These are phyloP conservation scores for Talaromyces sp. DNA, from an alignment of 2,329 filamentous ascomycete genomes.

Conservation along the genomic window DNA sequence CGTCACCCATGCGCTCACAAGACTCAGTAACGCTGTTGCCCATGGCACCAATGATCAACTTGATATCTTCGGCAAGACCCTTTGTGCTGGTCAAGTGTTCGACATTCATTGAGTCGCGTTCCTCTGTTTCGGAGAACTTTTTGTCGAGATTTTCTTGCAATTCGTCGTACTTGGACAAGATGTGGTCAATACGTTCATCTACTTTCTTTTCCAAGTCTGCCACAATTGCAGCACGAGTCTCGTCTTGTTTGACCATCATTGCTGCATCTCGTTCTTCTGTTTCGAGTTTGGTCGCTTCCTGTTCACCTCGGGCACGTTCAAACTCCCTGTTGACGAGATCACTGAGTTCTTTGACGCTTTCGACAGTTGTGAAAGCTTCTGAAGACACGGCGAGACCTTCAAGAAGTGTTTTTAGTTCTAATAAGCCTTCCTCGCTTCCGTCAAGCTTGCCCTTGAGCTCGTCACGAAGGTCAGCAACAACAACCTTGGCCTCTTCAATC, in stretches of 20 bases:
- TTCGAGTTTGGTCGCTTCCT: slow-evolving; percentile 77
- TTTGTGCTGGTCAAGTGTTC: slow-evolving; percentile 73
- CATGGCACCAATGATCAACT: slow-evolving; percentile 78
- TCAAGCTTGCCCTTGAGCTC: slow-evolving; percentile 73
- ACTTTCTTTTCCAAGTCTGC: slow-evolving; percentile 55
- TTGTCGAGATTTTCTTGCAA: slow-evolving; percentile 72
- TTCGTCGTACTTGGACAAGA: slow-evolving; percentile 85
- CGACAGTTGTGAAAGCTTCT: slow-evolving; percentile 45
- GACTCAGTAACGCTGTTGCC: slow-evolving; percentile 76
- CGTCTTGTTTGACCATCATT: slow-evolving; percentile 57
- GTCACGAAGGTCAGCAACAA: slow-evolving; percentile 74
- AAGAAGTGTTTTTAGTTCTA: slow-evolving; percentile 55
- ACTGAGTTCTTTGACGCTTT: slow-evolving; percentile 68
- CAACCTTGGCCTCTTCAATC: slow-evolving; percentile 71
- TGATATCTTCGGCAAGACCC: slow-evolving; percentile 79
- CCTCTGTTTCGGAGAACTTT: slow-evolving; percentile 68
- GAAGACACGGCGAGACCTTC: slow-evolving; percentile 65
- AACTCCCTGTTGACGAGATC: slow-evolving; percentile 81
- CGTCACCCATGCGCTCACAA: slow-evolving; percentile 80
- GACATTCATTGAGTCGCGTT: slow-evolving; percentile 68
- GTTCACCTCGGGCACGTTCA: slow-evolving; percentile 75
- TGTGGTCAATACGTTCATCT: slow-evolving; percentile 74
- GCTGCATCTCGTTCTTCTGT: slow-evolving; percentile 59
- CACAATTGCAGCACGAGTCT: slow-evolving; percentile 54
- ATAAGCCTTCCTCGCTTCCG: slow-evolving; percentile 66